Evolutionary conservation across 129 eudicot genomes (phyloP), one percentile per base, ranked within the genome.

Genomic region (Saussurea involucrata): DNA sequence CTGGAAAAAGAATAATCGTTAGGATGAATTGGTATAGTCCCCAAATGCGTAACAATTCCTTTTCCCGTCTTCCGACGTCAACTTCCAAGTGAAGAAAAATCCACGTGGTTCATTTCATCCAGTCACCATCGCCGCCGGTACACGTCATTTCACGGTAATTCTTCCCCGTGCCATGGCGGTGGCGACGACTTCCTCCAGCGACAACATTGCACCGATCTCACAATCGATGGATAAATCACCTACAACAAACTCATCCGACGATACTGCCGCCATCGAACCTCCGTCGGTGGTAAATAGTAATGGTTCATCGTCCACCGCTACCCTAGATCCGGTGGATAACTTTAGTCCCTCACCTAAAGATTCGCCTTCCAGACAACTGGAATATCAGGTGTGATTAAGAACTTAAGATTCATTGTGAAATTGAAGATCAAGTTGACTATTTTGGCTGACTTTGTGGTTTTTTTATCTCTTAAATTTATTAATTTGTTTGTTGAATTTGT

Each of bases 81-180:
- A 66, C 80, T 66, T 37, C 73, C 29, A 17, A 75, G 79, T 64
- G 71, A 74, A 63, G 63, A 31, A 24, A 34, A 34, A 34, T 1
- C 9, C 78, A 75, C 78, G 78, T 75, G 78, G 25, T 74, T 74
- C 0, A 3, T 32, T 27, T 40, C 79, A 40, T 63, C 79, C 60
- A 60, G 78, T 75, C 71, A 75, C 28, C 25, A 24, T 75, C 72
- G 69, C 70, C 80, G 64, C 29, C 80, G 72, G 46, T 44, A 28
- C 71, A 68, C 55, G 76, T 67, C 74, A 49, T 60, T 33, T 60
- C 69, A 49, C 68, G 68, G 75, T 24, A 24, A 33, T 22, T 29
- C 71, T 31, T 64, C 77, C 66, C 78, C 11, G 24, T 57, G 21
- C 73, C 55, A 88, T 88, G 92, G 92, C 92, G 46, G 90, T 83